Evolutionary conservation across 129 eudicot genomes (phyloP).

Genomic region (Silybum marianum): DNA sequence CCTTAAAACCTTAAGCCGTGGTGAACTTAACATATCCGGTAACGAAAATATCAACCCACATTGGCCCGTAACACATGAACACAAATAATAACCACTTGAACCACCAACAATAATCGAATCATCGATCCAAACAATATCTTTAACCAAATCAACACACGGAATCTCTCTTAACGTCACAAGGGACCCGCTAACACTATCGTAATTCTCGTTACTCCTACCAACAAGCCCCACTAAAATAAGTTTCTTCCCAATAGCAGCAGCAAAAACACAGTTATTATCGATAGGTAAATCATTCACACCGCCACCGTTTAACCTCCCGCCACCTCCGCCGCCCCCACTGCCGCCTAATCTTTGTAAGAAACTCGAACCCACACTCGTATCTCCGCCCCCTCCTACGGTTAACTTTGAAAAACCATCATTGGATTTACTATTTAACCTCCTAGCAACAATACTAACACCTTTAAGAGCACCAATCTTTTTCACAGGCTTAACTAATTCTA

Average conservation of each 20-base stretch:
- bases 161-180: constrained; percentile 69
- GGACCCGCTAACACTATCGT: constrained; percentile 49
- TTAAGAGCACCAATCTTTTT: constrained; percentile 50
- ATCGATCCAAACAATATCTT: constrained; percentile 68
- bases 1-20: constrained; percentile 59
- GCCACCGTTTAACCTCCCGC: constrained; percentile 35
- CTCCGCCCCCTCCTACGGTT: constrained; percentile 37
- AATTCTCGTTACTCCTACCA: constrained; percentile 31
- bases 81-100: constrained; percentile 67
- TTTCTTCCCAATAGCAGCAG: constrained; percentile 63
- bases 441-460: constrained; percentile 48
- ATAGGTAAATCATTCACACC: constrained; percentile 36
- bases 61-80: constrained; percentile 67
- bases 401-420: constrained; percentile 27
- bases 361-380: constrained; percentile 28
- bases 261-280: constrained; percentile 56
- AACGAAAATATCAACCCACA: constrained; percentile 69
- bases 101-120: constrained; percentile 75
- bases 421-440: constrained; percentile 41
- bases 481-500: constrained; percentile 39
- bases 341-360: constrained; percentile 42
- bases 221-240: constrained; percentile 67
- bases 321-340: constrained; percentile 32
- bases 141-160: constrained; percentile 59
- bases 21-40: constrained; percentile 59